Percentiles rank a stretch among this genome's conserved stretches.
These are phyloP conservation scores for Apiotrichum brassicae DNA, from an alignment of 1,284 basidiomycete genomes.

Conservation along the genomic window DNA sequence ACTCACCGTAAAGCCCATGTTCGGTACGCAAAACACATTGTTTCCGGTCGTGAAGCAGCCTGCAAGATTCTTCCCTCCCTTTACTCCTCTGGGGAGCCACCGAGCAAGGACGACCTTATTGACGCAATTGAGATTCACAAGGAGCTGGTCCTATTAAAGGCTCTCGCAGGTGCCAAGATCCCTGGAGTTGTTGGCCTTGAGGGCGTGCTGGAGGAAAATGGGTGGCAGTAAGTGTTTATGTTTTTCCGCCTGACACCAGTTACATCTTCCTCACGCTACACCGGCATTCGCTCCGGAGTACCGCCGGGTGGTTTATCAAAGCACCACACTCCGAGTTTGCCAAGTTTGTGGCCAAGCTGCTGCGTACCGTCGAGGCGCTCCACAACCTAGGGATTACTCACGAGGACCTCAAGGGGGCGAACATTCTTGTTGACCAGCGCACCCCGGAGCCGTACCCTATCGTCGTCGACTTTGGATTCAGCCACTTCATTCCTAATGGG, in stretches of 20 bases:
- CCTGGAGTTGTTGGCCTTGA: constrained; percentile 40
- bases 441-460: constrained; percentile 12
- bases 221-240: constrained; percentile 40
- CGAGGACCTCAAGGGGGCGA: constrained; percentile 45
- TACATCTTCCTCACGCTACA: constrained; percentile 38
- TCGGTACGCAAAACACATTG: constrained; percentile 37
- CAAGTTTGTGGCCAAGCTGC: constrained; percentile 37
- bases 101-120: constrained; percentile 27
- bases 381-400: constrained; percentile 40
- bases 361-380: constrained; percentile 31
- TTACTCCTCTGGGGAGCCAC: constrained; percentile 8
- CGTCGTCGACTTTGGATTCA: constrained; percentile 44
- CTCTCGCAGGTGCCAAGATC: constrained; percentile 33
- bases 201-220: constrained; percentile 38
- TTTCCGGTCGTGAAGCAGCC: constrained; percentile 34
- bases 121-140: constrained; percentile 46
- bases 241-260: constrained; percentile 11
- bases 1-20: constrained; percentile 35
- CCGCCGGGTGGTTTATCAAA: not conserved
- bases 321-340: constrained; percentile 15
- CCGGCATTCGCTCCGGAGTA: constrained; percentile 1
- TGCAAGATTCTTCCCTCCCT: constrained; percentile 47
- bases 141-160: constrained; percentile 44
- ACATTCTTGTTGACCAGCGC: constrained; percentile 29
- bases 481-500: constrained; percentile 32